These are phyloP conservation scores for Hygrocybe coccinea DNA, from an alignment of 768 basidiomycete species.

Conservation along the genomic window DNA sequence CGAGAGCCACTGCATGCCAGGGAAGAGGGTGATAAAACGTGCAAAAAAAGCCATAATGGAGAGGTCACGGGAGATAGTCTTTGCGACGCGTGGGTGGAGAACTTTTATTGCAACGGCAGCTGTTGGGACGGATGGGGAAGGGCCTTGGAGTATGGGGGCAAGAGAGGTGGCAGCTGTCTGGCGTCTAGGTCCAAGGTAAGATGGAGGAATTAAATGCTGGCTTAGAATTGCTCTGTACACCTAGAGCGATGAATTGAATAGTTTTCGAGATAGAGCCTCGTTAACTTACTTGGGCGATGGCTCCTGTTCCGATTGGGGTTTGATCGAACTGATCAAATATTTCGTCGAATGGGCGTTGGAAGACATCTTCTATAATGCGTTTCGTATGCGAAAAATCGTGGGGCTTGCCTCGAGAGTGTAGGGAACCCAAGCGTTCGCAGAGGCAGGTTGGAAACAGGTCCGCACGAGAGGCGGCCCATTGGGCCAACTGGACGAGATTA, in stretches of 20 bases:
- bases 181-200: slow-evolving; percentile 75
- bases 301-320: slow-evolving; percentile 90
- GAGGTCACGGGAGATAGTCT: slow-evolving; percentile 84
- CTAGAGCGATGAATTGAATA: slow-evolving; percentile 30
- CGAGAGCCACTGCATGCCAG: slow-evolving; percentile 95
- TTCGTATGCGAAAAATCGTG: slow-evolving; percentile 81
- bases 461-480: slow-evolving; percentile 96
- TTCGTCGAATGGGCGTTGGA: slow-evolving; percentile 75
- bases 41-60: slow-evolving; percentile 96
- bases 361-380: slow-evolving; percentile 74
- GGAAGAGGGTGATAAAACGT: slow-evolving; percentile 65
- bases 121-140: slow-evolving; percentile 69
- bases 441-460: slow-evolving; percentile 88
- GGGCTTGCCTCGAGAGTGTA: slow-evolving; percentile 84
- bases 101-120: slow-evolving; percentile 94
- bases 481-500: slow-evolving; percentile 62
- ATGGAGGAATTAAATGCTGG: slow-evolving; percentile 77
- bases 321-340: slow-evolving; percentile 90
- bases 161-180: slow-evolving; percentile 45
- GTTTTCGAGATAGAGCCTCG: background rate
- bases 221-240: slow-evolving; percentile 88
- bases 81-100: slow-evolving; percentile 80
- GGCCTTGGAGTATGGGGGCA: slow-evolving; percentile 55
- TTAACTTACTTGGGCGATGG: slow-evolving; percentile 79
- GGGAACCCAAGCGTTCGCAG: slow-evolving; percentile 75